Conservation (phyloP, 805 yeast genomes). For the Lipomyces sp. region DNA sequence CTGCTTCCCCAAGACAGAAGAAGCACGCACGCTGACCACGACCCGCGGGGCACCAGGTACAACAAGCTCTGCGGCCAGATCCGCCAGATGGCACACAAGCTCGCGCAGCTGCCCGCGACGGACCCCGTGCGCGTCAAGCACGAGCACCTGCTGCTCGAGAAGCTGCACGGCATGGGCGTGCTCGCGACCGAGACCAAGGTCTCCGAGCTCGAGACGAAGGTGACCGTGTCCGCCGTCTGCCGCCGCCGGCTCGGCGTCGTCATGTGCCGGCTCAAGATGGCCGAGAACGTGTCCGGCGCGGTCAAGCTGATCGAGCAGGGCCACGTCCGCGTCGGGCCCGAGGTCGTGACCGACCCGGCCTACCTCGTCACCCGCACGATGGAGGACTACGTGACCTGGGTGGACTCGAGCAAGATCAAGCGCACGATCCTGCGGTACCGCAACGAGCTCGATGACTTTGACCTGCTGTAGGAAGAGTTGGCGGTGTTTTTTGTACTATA, state of each 20-base stretch:
- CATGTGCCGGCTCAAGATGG: constrained; percentile 92
- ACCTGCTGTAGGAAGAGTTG: constrained; percentile 48
- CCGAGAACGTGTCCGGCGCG: constrained; percentile 83
- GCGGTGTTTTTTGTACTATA: too few species aligned
- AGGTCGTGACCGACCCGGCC: constrained; percentile 93
- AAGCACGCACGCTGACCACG: background rate
- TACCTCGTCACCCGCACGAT: constrained; percentile 83
- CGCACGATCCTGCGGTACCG: constrained; percentile 82
- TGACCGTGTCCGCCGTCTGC: constrained; percentile 89
- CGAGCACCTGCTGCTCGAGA: constrained; percentile 82
- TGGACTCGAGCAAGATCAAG: constrained; percentile 91
- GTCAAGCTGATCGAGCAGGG: constrained; percentile 94
- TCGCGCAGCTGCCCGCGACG: constrained; percentile 78
- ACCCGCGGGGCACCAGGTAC: too few species aligned
- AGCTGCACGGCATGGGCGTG: constrained; percentile 84
- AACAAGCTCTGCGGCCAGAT: constrained; percentile 90
- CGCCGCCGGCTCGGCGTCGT: constrained; percentile 91
- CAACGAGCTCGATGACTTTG: constrained; percentile 61
- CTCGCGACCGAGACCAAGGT: constrained; percentile 84
- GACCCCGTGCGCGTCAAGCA: constrained; percentile 87
- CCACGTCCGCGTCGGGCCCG: constrained; percentile 95
- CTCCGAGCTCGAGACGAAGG: constrained; percentile 84
- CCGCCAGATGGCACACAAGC: constrained; percentile 78
- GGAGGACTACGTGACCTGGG: constrained; percentile 98
- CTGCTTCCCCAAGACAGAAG: background rate